Percentiles rank a stretch among this genome's conserved stretches.
Evolutionary conservation across 2,329 filamentous ascomycete genomes (phyloP).

Genomic region (Paracoccidioides lutzii): DNA sequence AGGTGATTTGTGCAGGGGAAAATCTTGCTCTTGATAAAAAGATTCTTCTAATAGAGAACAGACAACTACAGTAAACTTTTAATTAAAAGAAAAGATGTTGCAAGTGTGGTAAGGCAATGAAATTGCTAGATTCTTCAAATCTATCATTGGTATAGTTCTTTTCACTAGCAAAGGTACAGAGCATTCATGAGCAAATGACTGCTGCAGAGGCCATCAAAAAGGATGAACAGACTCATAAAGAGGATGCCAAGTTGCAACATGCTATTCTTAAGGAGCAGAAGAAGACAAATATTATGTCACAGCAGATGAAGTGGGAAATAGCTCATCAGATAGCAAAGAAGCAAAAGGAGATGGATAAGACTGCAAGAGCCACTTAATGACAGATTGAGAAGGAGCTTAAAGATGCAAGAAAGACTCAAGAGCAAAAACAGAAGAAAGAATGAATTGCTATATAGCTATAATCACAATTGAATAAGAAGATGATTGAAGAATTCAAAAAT

Average conservation of each 20-base stretch:
- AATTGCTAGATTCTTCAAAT: background rate
- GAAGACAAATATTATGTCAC: background rate
- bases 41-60: background rate
- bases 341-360: background rate
- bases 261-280: background rate
- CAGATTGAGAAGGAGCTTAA: background rate
- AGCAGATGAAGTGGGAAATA: background rate
- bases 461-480: too few relatives aligned
- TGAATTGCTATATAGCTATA: too few relatives aligned
- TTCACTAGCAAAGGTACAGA: background rate
- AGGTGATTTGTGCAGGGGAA: background rate
- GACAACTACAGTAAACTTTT: background rate
- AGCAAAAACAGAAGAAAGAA: too few relatives aligned
- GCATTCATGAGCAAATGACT: background rate
- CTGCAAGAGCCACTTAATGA: background rate
- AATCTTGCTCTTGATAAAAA: background rate
- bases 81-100: background rate
- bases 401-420: background rate
- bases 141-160: constrained; percentile 1
- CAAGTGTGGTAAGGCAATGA: background rate
- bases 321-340: background rate
- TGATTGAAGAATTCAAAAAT: too few relatives aligned
- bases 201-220: too few relatives aligned
- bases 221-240: constrained; percentile 1
- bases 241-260: constrained; percentile 3